Evolutionary conservation across 257 asterid species (phyloP), one percentile per base, ranked within the genome.

Genomic region (Penstemon davidsonii): DNA sequence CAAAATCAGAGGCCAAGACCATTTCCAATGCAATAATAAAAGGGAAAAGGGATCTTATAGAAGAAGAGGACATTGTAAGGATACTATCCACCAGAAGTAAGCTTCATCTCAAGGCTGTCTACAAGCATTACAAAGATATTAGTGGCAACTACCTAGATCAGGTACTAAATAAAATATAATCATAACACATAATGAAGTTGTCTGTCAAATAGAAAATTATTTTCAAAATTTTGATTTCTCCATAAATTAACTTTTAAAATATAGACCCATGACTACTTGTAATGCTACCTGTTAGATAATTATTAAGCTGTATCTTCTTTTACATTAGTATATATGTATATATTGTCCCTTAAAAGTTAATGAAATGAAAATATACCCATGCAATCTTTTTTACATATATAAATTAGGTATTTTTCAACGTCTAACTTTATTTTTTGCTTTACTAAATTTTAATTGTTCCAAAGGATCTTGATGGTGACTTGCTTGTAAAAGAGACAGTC

Each of bases 61-160:
- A 84, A 45, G 82, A 81, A 18, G 90, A 89, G 38, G 88, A 85
- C 54, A 69, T 85, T 70, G 81, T 88, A 39, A 77, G 82, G 67
- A 85, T 92, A 45, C 75, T 92, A 4, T 81, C 96, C 33, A 88
- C 92, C 1, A 77, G 97, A 83, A 92, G 96, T 65, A 92, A 86
- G 80, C 83, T 61, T 50, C 96, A 92, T 72, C 76, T 92, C 74
- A 76, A 73, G 68, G 73, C 85, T 1, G 41, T 86, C 7, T 81
- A 64, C 77, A 76, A 71, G 18, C 88, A 89, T 73, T 92, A 87
- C 92, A 85, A 85, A 79, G 87, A 88, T 68, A 66, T 86, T 36
- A 80, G 74, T 10, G 90, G 86, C 71, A 81, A 80, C 33, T 66
- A 6, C 76, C 73, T 92, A 73, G 95, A 86, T 60, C 81, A 92